Conservation (phyloP, 2,329 filamentous ascomycete genomes). For the Sordariomycetes sp. region DNA sequence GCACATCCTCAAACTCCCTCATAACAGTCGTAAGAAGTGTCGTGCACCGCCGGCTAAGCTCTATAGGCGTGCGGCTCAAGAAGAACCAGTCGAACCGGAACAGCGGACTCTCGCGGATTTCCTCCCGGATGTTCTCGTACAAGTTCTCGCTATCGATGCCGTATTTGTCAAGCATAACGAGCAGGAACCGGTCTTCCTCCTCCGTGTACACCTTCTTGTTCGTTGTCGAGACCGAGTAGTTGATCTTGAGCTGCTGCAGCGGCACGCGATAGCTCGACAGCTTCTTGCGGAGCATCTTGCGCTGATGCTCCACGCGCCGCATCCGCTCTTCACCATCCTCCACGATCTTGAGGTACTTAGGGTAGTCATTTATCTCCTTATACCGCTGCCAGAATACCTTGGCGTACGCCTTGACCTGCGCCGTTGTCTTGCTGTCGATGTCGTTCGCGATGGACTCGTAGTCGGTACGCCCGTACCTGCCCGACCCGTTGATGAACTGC, state of each 20-base stretch:
- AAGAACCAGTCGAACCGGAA: slow-evolving; percentile 99
- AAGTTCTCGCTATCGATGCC: slow-evolving; percentile 84
- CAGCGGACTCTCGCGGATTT: slow-evolving; percentile 84
- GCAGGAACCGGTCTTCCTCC: slow-evolving; percentile 89
- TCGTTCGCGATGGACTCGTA: slow-evolving; percentile 78
- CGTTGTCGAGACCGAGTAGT: slow-evolving; percentile 95
- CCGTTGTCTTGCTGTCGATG: slow-evolving; percentile 75
- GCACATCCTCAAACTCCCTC: slow-evolving; percentile 74
- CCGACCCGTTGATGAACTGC: slow-evolving; percentile 92
- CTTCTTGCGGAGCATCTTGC: slow-evolving; percentile 89
- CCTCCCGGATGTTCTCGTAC: slow-evolving; percentile 91
- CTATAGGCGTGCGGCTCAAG: slow-evolving; percentile 81
- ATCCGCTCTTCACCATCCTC: slow-evolving; percentile 87
- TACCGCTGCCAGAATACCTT: slow-evolving; percentile 96
- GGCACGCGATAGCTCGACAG: slow-evolving; percentile 95
- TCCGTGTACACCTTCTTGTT: slow-evolving; percentile 99
- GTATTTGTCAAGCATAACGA: slow-evolving; percentile 85
- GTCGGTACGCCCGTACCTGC: slow-evolving; percentile 78
- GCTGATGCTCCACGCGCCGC: slow-evolving; percentile 80
- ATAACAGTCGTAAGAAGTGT: slow-evolving; percentile 90
- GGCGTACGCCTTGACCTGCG: slow-evolving; percentile 82
- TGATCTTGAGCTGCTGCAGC: slow-evolving; percentile 94
- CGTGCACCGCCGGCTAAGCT: slow-evolving; percentile 84
- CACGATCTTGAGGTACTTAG: slow-evolving; percentile 78
- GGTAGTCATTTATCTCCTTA: slow-evolving; percentile 77